These are phyloP conservation scores for Cystobasidium tubakii DNA, from an alignment of 768 basidiomycete species.

Conservation along the genomic window DNA sequence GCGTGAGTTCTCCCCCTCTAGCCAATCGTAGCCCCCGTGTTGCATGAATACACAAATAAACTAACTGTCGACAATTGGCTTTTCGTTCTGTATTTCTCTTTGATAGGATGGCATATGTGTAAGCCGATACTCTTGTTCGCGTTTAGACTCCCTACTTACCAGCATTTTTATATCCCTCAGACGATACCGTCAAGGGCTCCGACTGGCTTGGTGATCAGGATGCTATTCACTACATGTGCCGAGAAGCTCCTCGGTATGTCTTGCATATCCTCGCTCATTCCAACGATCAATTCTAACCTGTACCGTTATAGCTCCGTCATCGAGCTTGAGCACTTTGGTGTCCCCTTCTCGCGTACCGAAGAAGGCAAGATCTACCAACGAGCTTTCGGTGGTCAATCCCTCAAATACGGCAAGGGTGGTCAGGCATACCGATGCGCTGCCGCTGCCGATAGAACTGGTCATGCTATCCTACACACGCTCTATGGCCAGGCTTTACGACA, in stretches of 20 bases:
- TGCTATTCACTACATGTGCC: constrained; percentile 99
- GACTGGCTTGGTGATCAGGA: constrained; percentile 98
- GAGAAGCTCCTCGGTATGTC: constrained; percentile 81
- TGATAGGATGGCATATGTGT: constrained; percentile 33
- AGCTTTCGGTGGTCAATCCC: constrained; percentile 95
- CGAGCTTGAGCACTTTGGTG: constrained; percentile 95
- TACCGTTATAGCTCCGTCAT: constrained; percentile 36
- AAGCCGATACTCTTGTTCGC: background rate
- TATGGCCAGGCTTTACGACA: constrained; percentile 98
- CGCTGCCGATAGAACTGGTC: constrained; percentile 96
- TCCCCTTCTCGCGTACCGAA: constrained; percentile 95
- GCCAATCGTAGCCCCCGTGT: constrained; percentile 12
- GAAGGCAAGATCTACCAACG: constrained; percentile 99
- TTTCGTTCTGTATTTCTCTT: background rate
- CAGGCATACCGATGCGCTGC: constrained; percentile 99
- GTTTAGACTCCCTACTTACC: background rate
- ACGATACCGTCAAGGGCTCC: constrained; percentile 78
- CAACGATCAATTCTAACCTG: background rate
- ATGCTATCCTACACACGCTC: constrained; percentile 95
- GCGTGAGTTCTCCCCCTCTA: constrained; percentile 26
- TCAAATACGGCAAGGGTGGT: constrained; percentile 95
- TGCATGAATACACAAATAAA: background rate
- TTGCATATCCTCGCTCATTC: too few species aligned
- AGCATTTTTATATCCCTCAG: constrained; percentile 21
- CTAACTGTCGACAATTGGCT: background rate